Evolutionary conservation across 129 eudicot species (phyloP), one percentile per base, ranked within the genome.

Genomic region (Tanacetum coccineum): DNA sequence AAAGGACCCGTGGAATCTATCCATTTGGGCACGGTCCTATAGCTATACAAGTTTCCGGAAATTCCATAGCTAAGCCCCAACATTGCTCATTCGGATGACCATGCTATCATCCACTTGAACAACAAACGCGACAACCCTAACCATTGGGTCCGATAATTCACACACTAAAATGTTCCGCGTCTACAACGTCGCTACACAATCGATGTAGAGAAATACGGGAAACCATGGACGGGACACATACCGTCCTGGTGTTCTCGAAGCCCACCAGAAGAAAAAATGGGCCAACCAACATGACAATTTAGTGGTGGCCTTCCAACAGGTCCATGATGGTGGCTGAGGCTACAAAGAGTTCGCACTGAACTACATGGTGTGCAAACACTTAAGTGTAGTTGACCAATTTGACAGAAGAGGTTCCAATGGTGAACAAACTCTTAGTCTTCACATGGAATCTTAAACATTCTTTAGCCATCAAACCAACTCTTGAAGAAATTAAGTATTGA

Each of bases 401-500:
- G 96, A 96, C 73, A 72, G 95, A 74, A 89, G 99, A n/a, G 80
- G 87, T 93, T 70, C 92, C 92, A 32, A 82, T 93, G 99, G 99
- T 46, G 86, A 84, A 28, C 99, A 93, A 69, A 80, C 68, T n/a
- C n/a, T n/a, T n/a, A n/a, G n/a, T 21, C 84, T 93, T 64, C 96
- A 86, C 47, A 77, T 93, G 99, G 55, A 95, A 93, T 68, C 79
- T 86, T 15, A 82, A 89, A 61, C 99, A 93, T 78, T 78, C 91
- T 22, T 67, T 93, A 61, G 57, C 88, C 20, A 79, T 93, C 15
- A 80, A 79, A 49, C 74, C 81, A 68, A 70, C 64, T 10, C 59
- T 70, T 25, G 76, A 74, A 63, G 81, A 79, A 54, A 81, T 68
- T n/a, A 76, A 75, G 54, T 50, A 71, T 58, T 80, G 65, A 72